These are phyloP conservation scores for Colletotrichum karsti DNA, from an alignment of 2,329 filamentous ascomycete genomes.

Conservation along the genomic window DNA sequence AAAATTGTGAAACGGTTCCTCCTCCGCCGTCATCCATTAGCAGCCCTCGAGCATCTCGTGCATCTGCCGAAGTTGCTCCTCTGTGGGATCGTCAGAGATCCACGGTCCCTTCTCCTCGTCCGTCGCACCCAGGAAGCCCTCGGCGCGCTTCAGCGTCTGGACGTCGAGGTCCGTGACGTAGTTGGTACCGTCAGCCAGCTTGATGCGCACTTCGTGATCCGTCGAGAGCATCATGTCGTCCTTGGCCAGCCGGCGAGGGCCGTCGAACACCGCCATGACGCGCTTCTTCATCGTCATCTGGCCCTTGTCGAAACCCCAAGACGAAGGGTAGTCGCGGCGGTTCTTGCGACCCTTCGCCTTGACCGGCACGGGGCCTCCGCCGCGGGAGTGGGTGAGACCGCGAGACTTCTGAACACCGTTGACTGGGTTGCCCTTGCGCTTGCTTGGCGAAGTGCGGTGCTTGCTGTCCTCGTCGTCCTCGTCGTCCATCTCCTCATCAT, in stretches of 20 bases:
- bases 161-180: conserved; percentile 96
- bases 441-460: conserved; percentile 54
- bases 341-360: conserved; percentile 82
- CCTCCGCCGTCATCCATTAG: conserved; percentile 7
- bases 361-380: conserved; percentile 66
- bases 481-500: conserved; percentile 60
- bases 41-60: conserved; percentile 54
- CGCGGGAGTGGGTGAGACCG: conserved; percentile 81
- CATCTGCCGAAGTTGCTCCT: conserved; percentile 69
- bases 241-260: conserved; percentile 87
- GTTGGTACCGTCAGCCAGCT: conserved; percentile 75
- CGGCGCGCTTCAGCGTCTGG: conserved; percentile 86
- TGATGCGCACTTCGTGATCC: conserved; percentile 91
- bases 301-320: conserved; percentile 90
- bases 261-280: conserved; percentile 92
- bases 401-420: conserved; percentile 73
- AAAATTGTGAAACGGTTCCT: background rate
- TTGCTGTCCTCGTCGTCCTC: conserved; percentile 62
- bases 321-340: conserved; percentile 90
- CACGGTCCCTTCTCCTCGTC: conserved; percentile 89
- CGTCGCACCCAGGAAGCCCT: conserved; percentile 82
- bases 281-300: conserved; percentile 99
- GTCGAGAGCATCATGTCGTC: conserved; percentile 99
- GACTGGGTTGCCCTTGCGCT: conserved; percentile 62
- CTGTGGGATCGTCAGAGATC: conserved; percentile 76